These are phyloP conservation scores for Metarhizium robertsii DNA, from an alignment of 2,329 filamentous ascomycete species.

Conservation along the genomic window DNA sequence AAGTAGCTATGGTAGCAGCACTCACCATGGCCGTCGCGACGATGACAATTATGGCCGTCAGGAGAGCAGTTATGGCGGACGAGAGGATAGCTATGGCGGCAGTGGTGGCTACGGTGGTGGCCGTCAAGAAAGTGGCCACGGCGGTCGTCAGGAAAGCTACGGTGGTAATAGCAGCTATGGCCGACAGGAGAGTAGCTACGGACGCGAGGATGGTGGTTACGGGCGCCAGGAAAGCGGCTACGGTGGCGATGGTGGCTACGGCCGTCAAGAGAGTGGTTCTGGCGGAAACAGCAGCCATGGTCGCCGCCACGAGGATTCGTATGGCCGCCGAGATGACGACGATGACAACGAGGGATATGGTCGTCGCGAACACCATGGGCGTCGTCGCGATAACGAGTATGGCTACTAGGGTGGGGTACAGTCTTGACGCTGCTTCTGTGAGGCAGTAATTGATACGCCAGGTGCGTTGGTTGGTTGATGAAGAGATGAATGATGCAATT, in stretches of 20 bases:
- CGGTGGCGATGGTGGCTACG: constrained; percentile 2
- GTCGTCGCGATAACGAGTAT: constrained; percentile 8
- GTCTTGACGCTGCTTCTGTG: neutral
- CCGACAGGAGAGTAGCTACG: constrained; percentile 12
- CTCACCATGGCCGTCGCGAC: constrained; percentile 12
- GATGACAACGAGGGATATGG: constrained; percentile 13
- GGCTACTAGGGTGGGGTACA: neutral
- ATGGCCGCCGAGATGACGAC: constrained; percentile 6
- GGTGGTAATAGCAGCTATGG: constrained; percentile 15
- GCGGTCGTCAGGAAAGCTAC: constrained; percentile 14
- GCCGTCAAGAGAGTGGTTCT: neutral
- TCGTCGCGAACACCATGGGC: constrained; percentile 6
- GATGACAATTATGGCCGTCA: constrained; percentile 14
- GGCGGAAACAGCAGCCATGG: constrained; percentile 7
- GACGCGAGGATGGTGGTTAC: constrained; percentile 13
- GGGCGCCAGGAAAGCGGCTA: constrained; percentile 11
- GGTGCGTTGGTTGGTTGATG: neutral
- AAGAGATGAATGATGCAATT: neutral
- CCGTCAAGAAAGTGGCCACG: constrained; percentile 8
- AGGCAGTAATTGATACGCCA: neutral
- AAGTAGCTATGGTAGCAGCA: constrained; percentile 14
- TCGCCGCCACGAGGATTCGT: constrained; percentile 7
- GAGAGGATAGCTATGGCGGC: neutral
- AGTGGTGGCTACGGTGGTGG: constrained; percentile 9
- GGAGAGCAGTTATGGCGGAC: constrained; percentile 11